phyloP scores from a whole-genome alignment of 257 asterid species.

The Penstemon barbatus region DNA sequence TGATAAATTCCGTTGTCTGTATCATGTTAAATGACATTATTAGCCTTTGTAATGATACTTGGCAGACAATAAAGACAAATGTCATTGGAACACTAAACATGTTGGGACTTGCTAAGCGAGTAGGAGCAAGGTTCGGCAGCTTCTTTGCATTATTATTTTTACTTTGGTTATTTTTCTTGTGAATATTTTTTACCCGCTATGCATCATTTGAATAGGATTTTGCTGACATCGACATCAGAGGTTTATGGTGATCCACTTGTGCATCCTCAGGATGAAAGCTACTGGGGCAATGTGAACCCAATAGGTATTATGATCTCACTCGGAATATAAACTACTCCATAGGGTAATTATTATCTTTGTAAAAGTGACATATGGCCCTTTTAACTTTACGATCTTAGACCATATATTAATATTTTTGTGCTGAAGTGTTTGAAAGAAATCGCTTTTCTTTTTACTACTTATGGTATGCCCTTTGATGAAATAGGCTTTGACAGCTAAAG shows the following conservation, averaged over 20 bases:
- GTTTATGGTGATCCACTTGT: slow-evolving; percentile 96
- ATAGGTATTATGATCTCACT: slow-evolving; percentile 55
- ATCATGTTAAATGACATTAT: background rate
- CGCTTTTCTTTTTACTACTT: background rate
- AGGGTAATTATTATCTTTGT: background rate
- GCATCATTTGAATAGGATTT: slow-evolving; percentile 50
- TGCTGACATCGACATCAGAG: slow-evolving; percentile 92
- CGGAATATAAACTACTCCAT: background rate
- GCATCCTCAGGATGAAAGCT: slow-evolving; percentile 88
- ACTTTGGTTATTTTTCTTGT: background rate
- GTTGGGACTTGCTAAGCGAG: slow-evolving; percentile 97
- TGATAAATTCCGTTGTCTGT: too few species aligned
- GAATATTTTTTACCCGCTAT: slow-evolving; percentile 15
- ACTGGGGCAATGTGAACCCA: slow-evolving; percentile 98
- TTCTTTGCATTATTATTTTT: background rate
- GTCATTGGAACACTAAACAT: slow-evolving; percentile 94
- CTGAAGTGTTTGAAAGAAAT: too few species aligned
- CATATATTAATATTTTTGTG: too few species aligned
- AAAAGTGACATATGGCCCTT: background rate
- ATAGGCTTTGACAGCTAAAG: too few species aligned
- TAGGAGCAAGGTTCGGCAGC: slow-evolving; percentile 76
- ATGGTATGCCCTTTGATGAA: background rate
- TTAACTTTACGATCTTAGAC: too few species aligned
- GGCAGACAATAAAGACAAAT: slow-evolving; percentile 93
- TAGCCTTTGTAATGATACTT: slow-evolving; percentile 12